Percentiles rank a stretch among this genome's conserved stretches.
These are phyloP conservation scores for Pleurotus djamor DNA, from an alignment of 768 basidiomycete genomes.

Conservation along the genomic window DNA sequence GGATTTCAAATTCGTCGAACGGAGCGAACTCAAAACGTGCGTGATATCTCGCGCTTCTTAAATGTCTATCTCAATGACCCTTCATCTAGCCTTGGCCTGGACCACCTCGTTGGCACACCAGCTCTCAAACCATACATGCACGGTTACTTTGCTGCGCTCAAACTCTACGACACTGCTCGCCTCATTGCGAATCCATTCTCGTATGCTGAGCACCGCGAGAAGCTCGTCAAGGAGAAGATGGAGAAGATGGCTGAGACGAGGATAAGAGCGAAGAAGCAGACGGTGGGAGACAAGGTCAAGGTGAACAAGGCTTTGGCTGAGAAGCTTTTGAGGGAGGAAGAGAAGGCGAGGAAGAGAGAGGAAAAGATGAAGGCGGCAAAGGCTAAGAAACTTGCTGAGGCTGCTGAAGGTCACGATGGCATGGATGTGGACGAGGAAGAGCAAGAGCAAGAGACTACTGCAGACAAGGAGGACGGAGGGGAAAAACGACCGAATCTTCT, in stretches of 20 bases:
- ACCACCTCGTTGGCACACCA: constrained; percentile 92
- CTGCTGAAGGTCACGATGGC: constrained; percentile 27
- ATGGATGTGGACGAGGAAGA: constrained; percentile 26
- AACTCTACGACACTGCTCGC: constrained; percentile 93
- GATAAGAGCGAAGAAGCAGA: constrained; percentile 80
- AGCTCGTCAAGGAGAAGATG: constrained; percentile 82
- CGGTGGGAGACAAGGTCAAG: constrained; percentile 47
- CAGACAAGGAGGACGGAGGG: constrained; percentile 5
- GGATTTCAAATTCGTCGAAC: constrained; percentile 97
- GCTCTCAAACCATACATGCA: constrained; percentile 99
- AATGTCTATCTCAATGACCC: constrained; percentile 1
- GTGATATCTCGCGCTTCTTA: constrained; percentile 25
- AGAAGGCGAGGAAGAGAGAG: constrained; percentile 52
- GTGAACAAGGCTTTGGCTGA: constrained; percentile 83
- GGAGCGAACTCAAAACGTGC: constrained; percentile 80
- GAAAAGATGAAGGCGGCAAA: constrained; percentile 49
- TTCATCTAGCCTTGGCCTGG: constrained; percentile 77
- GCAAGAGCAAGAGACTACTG: constrained; percentile 9
- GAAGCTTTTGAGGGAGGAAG: constrained; percentile 69
- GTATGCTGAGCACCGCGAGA: constrained; percentile 92
- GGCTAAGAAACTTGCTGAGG: constrained; percentile 34
- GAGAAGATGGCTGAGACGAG: constrained; percentile 92
- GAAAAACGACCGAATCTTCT: constrained; percentile 49
- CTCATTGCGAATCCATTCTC: constrained; percentile 96
- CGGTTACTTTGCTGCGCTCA: constrained; percentile 96